Percentiles rank a stretch among this genome's conserved stretches.
These are phyloP conservation scores for Sistotremastrum niveocremeum DNA, from an alignment of 768 basidiomycete species.

Conservation along the genomic window DNA sequence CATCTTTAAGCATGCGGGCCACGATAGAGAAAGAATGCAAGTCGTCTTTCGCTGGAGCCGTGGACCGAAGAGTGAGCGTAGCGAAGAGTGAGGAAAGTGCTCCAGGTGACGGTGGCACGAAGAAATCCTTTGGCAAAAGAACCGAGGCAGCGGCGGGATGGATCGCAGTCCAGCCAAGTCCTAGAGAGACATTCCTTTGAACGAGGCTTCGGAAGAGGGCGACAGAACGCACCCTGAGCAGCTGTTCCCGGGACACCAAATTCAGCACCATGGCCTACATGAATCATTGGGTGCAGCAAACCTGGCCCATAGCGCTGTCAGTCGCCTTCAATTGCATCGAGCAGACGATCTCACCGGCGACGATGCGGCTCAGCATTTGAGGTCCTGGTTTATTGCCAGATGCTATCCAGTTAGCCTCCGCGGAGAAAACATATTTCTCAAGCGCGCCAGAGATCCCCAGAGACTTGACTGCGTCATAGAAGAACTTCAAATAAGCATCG, in stretches of 20 bases:
- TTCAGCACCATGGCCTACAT: conserved; percentile 48
- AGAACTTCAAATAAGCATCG: conserved; percentile 44
- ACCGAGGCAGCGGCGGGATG: conserved; percentile 25
- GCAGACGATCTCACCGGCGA: conserved; percentile 22
- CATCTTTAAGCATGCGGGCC: conserved; percentile 39
- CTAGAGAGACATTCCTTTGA: conserved; percentile 15
- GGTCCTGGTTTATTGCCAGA: conserved; percentile 13
- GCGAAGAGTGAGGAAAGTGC: conserved; percentile 4
- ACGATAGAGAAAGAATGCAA: conserved; percentile 40
- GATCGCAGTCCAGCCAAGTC: conserved; percentile 42
- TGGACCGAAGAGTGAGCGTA: background rate
- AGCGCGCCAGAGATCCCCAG: conserved; percentile 30
- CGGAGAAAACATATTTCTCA: conserved; percentile 52
- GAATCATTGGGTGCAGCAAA: conserved; percentile 52
- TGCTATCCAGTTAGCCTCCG: conserved; percentile 25
- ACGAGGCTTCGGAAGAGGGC: background rate
- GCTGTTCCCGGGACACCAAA: conserved; percentile 45
- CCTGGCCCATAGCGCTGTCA: background rate
- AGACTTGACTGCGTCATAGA: conserved; percentile 25
- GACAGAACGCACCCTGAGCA: conserved; percentile 37
- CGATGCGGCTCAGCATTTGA: conserved; percentile 42
- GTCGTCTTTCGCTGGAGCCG: conserved; percentile 4
- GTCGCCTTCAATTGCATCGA: too few relatives aligned
- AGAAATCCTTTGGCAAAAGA: conserved; percentile 15
- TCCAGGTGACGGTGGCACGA: conserved; percentile 17